These are phyloP conservation scores for Cyberlindnera amylophila DNA, from an alignment of 805 yeast species.

Conservation along the genomic window DNA sequence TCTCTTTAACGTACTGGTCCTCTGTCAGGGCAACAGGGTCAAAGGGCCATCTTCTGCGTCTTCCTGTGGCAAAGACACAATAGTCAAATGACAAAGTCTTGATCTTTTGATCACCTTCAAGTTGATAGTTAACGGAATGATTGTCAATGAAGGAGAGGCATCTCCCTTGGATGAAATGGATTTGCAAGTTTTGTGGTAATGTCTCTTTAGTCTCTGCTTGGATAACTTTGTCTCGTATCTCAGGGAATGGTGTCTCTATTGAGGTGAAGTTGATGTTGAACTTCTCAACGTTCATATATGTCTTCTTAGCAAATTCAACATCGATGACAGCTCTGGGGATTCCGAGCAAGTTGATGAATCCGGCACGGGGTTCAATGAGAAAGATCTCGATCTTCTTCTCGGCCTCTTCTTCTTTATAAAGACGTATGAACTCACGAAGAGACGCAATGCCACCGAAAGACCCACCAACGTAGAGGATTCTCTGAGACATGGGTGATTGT, in stretches of 20 bases:
- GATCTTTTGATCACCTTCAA: conserved; percentile 22
- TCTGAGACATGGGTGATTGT: too few species aligned
- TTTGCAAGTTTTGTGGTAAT: conserved; percentile 15
- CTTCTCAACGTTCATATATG: conserved; percentile 30
- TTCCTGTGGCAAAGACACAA: conserved; percentile 44
- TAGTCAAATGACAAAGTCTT: conserved; percentile 39
- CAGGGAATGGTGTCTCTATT: conserved; percentile 34
- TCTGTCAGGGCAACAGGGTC: conserved; percentile 43
- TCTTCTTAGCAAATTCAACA: conserved; percentile 33
- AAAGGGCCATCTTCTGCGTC: conserved; percentile 51
- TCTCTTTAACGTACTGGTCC: conserved; percentile 38
- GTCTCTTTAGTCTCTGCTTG: conserved; percentile 6
- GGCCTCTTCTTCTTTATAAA: conserved; percentile 9
- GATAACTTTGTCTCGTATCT: conserved; percentile 18
- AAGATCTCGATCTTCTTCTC: conserved; percentile 25
- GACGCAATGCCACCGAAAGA: conserved; percentile 36
- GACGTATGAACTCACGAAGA: conserved; percentile 23
- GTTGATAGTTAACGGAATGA: conserved; percentile 15
- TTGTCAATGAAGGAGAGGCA: conserved; percentile 23
- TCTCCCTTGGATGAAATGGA: conserved; percentile 24
- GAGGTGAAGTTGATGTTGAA: conserved; percentile 28
- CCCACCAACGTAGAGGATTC: conserved; percentile 29
- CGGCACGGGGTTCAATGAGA: conserved; percentile 38
- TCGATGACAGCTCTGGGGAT: conserved; percentile 37
- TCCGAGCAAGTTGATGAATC: conserved; percentile 38